Percentiles rank a stretch among this genome's conserved stretches.
Evolutionary conservation across 768 basidiomycete species (phyloP).

Genomic region (Hericium erinaceus): DNA sequence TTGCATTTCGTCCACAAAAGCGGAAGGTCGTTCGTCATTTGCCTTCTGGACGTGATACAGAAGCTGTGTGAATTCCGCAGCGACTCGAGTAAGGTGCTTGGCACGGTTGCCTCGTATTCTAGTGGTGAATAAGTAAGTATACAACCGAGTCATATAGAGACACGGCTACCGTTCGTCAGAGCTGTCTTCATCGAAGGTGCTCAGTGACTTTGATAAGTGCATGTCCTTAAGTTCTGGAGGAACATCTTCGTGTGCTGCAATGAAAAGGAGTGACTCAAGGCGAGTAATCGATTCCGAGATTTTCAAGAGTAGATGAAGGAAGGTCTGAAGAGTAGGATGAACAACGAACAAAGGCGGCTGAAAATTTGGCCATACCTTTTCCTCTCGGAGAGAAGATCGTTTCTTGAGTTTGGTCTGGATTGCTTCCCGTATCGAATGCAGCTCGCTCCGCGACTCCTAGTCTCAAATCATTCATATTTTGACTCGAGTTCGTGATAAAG

Average conservation of each 20-base stretch:
- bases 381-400: constrained; percentile 70
- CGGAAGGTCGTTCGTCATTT: constrained; percentile 53
- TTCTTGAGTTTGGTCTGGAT: constrained; percentile 73
- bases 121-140: background rate
- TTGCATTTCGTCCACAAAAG: constrained; percentile 75
- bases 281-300: constrained; percentile 87
- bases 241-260: constrained; percentile 40
- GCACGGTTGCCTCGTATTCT: constrained; percentile 58
- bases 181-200: constrained; percentile 26
- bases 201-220: constrained; percentile 20
- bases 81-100: constrained; percentile 77
- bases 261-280: constrained; percentile 77
- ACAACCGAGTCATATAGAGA: constrained; percentile 6
- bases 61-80: constrained; percentile 86
- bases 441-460: constrained; percentile 53
- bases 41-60: constrained; percentile 87
- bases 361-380: constrained; percentile 49
- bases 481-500: background rate
- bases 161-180: constrained; percentile 36
- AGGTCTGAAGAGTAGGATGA: constrained; percentile 37
- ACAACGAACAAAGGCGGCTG: background rate
- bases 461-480: background rate
- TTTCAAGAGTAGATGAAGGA: constrained; percentile 82
- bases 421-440: constrained; percentile 59
- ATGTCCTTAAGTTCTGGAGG: constrained; percentile 26